Conservation (phyloP, 225 moss, liverwort and hornwort genomes). For the Bryum argenteum region DNA sequence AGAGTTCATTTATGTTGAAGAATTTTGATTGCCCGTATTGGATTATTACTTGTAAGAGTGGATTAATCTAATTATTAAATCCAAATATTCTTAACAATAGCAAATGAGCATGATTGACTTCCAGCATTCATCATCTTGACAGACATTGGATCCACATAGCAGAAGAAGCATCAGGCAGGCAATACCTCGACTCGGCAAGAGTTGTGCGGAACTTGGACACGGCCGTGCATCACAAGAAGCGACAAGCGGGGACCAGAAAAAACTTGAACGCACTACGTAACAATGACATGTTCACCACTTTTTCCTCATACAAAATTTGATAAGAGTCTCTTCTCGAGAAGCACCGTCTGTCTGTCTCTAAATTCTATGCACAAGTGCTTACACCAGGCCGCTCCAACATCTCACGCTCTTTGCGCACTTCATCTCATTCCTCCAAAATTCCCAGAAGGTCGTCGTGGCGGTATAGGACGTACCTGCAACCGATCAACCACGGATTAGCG, state of each 20-base stretch:
- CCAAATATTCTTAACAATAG: no score
- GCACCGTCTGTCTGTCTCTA: conserved; percentile 11
- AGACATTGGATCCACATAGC: no score
- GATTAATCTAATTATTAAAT: no score
- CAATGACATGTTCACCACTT: conserved; percentile 2
- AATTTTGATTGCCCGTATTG: no score
- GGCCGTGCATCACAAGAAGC: background rate
- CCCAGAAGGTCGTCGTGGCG: conserved; percentile 57
- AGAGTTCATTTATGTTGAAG: no score
- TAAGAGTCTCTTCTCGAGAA: conserved; percentile 2
- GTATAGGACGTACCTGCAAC: conserved; percentile 52
- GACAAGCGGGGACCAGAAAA: background rate
- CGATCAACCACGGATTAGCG: conserved; percentile 9
- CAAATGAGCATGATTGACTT: no score
- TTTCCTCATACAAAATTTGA: background rate
- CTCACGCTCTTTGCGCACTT: background rate
- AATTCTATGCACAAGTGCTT: conserved; percentile 20
- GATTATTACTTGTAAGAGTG: no score
- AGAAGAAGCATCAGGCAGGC: no score
- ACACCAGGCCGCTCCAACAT: conserved; percentile 30
- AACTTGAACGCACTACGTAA: background rate
- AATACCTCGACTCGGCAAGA: no score
- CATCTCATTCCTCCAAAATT: conserved; percentile 37
- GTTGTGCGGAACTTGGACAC: background rate
- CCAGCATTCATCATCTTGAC: no score